Evolutionary conservation across 768 basidiomycete species (phyloP).

Genomic region (Flagelloscypha sp.): DNA sequence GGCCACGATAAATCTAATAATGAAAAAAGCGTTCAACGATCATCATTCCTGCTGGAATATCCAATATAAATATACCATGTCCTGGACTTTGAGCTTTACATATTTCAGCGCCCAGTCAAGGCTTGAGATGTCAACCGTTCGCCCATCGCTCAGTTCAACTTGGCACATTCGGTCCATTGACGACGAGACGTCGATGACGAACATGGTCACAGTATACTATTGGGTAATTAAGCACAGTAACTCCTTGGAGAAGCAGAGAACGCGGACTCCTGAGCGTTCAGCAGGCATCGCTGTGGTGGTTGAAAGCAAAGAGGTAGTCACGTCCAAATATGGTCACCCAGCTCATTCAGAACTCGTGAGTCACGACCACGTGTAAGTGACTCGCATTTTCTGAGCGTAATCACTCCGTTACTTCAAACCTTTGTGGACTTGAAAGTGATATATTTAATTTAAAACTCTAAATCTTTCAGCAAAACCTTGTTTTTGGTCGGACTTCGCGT

Average conservation of each 20-base stretch:
- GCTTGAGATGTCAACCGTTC: conserved; percentile 57
- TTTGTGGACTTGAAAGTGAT: too few species aligned
- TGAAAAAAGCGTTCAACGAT: conserved; percentile 2
- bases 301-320: too few species aligned
- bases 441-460: too few species aligned
- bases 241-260: not conserved
- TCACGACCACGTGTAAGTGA: too few species aligned
- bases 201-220: conserved; percentile 83
- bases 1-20: conserved; percentile 74
- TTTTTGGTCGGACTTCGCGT: too few species aligned
- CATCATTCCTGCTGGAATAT: not conserved
- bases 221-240: conserved; percentile 11
- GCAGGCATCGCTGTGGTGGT: conserved; percentile 50
- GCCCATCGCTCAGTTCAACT: conserved; percentile 46
- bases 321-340: too few species aligned
- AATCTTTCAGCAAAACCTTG: too few species aligned
- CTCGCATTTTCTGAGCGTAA: too few species aligned
- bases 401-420: too few species aligned
- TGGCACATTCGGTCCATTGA: conserved; percentile 67
- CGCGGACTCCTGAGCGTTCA: conserved; percentile 70
- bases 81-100: conserved; percentile 84
- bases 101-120: conserved; percentile 80
- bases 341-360: too few species aligned
- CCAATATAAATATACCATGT: conserved; percentile 53
- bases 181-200: conserved; percentile 80